Base-by-base conservation (phyloP, 345 rosid genomes). In the Aurinia saxatilis region DNA sequence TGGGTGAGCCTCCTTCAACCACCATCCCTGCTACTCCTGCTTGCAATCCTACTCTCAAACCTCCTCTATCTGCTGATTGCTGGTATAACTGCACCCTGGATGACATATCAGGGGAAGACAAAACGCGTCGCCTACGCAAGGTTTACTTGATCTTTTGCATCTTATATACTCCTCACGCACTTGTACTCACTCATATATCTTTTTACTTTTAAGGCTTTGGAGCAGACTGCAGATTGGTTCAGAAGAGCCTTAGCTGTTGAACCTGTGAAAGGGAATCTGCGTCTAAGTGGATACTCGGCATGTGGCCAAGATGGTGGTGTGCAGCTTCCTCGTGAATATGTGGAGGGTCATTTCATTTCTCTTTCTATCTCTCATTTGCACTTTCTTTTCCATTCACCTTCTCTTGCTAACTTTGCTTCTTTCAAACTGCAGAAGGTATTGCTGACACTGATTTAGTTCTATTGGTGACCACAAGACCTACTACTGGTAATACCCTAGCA, bases 221-320 rank as follows among this genome's bases (percentile, higher is more conserved):
- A 88, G 70, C 95, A 90, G 79, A 88, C 96, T 12, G 96, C 93
- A 44, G 80, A 80, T 73, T 93, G 97, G 99, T 90, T 93, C 65
- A 76, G 78, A 73, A 84, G 86, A 76, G 92, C 97, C 29, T 79
- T 93, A 51, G 85, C 99, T 63, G 96, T 93, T 65, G 99, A 93
- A 77, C 95, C 99, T 67, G 99, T 93, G 49, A 93, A 83, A 71
- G 99, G 99, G 63, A 86, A 87, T 67, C 77, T 93, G 77, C 89
- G 95, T 58, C 77, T 93, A 59, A 93, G 99, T 83, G 99, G 99
- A 71, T 93, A 93, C 71, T 93, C 99, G 53, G 99, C 99, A 1
- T 93, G 99, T 71, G 99, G 99, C 21, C 99, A 93, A 78, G 99
- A 93, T 79, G 99, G 99, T 35, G 99, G 99, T 25, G 99, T 93